These are phyloP conservation scores for Saraca asoca DNA, from an alignment of 331 rosid genomes.

Conservation along the genomic window DNA sequence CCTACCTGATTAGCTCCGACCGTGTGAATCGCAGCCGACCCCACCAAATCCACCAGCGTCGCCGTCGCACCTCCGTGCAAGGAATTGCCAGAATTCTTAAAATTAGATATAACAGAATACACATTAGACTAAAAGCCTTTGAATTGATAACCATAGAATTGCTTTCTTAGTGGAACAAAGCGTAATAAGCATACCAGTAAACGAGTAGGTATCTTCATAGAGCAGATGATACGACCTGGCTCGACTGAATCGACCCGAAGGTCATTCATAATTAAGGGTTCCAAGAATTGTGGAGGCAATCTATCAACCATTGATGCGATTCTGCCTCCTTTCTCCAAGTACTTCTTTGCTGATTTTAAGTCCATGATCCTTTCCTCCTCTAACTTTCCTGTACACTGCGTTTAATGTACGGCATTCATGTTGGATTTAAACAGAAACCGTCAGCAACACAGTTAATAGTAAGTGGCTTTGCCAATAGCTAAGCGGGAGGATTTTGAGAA, in stretches of 20 bases:
- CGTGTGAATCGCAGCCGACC: slow-evolving; percentile 67
- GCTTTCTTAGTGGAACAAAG: too few relatives aligned
- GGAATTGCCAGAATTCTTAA: slow-evolving; percentile 61
- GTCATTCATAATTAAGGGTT: slow-evolving; percentile 50
- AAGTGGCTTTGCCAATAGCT: too few relatives aligned
- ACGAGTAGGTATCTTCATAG: slow-evolving; percentile 69
- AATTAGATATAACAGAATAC: not conserved
- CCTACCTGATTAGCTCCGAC: slow-evolving; percentile 56
- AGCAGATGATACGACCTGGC: slow-evolving; percentile 68
- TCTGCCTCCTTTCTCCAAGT: slow-evolving; percentile 50
- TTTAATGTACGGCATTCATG: too few relatives aligned
- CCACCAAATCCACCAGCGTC: slow-evolving; percentile 78
- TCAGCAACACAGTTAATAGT: too few relatives aligned
- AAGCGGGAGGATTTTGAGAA: too few relatives aligned
- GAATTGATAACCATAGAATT: too few relatives aligned
- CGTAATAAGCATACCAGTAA: slow-evolving; percentile 50
- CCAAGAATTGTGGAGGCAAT: slow-evolving; percentile 60
- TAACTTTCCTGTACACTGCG: too few relatives aligned
- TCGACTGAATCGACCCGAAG: slow-evolving; percentile 60
- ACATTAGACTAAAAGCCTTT: not conserved
- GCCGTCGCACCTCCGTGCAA: slow-evolving; percentile 91
- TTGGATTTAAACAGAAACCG: too few relatives aligned
- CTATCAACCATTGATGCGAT: slow-evolving; percentile 41
- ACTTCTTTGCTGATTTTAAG: slow-evolving; percentile 47
- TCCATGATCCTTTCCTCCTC: slow-evolving; percentile 8